These are phyloP conservation scores for Jamesozyma piceae DNA, from an alignment of 805 yeast species.

Conservation along the genomic window DNA sequence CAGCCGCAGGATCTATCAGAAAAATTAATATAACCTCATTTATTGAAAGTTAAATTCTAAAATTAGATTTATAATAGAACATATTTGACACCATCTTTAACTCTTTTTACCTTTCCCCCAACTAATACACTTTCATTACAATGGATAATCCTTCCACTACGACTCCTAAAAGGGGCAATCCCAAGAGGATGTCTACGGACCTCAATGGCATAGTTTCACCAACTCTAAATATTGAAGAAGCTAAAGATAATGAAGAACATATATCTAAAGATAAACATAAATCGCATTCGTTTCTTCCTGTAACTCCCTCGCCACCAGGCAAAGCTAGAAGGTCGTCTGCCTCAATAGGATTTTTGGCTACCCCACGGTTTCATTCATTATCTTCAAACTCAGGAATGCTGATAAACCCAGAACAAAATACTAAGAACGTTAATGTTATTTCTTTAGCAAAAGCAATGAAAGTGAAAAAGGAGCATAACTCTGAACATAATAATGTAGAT, in stretches of 20 bases:
- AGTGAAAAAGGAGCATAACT: neutral
- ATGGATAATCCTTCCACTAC: neutral
- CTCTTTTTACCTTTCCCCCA: no score
- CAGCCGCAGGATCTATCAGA: no score
- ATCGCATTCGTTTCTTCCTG: conserved; percentile 9
- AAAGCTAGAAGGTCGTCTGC: conserved; percentile 19
- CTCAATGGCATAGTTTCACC: neutral
- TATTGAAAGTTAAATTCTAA: no score
- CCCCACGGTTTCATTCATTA: conserved; percentile 13
- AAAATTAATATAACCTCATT: no score
- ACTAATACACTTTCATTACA: no score
- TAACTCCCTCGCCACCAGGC: conserved; percentile 23
- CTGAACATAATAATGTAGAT: neutral
- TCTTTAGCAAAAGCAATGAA: neutral
- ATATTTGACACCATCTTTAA: no score
- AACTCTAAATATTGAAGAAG: neutral
- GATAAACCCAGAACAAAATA: neutral
- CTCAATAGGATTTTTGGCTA: conserved; percentile 20
- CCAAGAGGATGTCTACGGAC: conserved; percentile 13
- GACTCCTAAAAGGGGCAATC: conserved; percentile 8
- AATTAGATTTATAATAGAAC: no score
- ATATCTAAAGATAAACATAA: neutral
- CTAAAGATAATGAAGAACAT: neutral
- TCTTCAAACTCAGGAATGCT: neutral
- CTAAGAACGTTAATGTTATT: neutral